Evolutionary conservation across 768 basidiomycete genomes (phyloP).

Genomic region (Psilocybe tampanensis): DNA sequence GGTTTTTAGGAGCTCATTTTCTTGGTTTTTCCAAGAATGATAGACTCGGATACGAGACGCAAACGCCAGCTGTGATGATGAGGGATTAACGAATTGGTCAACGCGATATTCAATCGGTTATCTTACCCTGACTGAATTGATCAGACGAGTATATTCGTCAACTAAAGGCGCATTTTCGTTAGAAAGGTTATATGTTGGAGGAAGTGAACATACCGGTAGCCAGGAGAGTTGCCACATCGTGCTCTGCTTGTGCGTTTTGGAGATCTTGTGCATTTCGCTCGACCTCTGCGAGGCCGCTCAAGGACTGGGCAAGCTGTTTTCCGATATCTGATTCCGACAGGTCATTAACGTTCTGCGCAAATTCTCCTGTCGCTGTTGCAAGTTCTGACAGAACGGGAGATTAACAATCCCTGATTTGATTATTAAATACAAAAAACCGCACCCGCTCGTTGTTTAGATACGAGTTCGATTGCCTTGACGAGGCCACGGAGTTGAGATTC

Average conservation of each 20-base stretch:
- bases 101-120: background rate
- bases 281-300: conserved; percentile 74
- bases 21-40: conserved; percentile 78
- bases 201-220: conserved; percentile 56
- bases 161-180: conserved; percentile 36
- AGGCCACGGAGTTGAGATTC: conserved; percentile 88
- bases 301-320: conserved; percentile 67
- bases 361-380: conserved; percentile 72
- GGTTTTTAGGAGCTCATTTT: conserved; percentile 71
- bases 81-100: background rate
- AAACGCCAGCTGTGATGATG: conserved; percentile 72
- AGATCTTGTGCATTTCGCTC: conserved; percentile 74
- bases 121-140: conserved; percentile 82
- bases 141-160: conserved; percentile 93
- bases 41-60: conserved; percentile 84
- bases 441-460: conserved; percentile 85
- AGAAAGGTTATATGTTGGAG: background rate
- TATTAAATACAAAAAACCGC: too few species aligned
- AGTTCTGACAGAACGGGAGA: conserved; percentile 80
- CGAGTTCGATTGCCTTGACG: conserved; percentile 83
- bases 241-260: conserved; percentile 74
- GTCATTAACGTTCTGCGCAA: conserved; percentile 69
- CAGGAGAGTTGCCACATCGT: conserved; percentile 82
- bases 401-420: too few species aligned
- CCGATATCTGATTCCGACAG: conserved; percentile 79